Conservation (phyloP, 1,139 yeast species). For the Pneumocystis canis region DNA sequence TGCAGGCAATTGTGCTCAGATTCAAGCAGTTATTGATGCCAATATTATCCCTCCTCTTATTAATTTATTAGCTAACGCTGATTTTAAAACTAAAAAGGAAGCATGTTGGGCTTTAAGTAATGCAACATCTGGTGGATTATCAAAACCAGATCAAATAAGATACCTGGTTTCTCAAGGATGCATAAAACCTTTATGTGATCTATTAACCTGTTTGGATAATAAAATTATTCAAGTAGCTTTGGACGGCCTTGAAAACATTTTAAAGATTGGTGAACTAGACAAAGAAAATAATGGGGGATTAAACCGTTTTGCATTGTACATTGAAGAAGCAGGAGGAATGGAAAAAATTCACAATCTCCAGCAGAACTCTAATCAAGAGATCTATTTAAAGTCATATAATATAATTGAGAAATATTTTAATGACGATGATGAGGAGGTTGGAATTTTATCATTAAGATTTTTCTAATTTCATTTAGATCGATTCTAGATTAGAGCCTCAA, state of each 20-base stretch:
- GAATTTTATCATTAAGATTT: not conserved
- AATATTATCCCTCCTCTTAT: slow-evolving; percentile 88
- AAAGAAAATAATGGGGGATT: slow-evolving; percentile 59
- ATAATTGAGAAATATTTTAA: slow-evolving; percentile 85
- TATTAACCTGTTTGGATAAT: slow-evolving; percentile 73
- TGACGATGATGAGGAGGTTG: slow-evolving; percentile 57
- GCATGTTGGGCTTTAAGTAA: slow-evolving; percentile 99
- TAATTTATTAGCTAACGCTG: slow-evolving; percentile 66
- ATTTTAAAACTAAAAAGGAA: slow-evolving; percentile 90
- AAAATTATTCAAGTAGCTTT: slow-evolving; percentile 87
- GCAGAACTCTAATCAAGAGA: slow-evolving; percentile 76
- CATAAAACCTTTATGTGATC: slow-evolving; percentile 91
- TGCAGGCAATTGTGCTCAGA: slow-evolving; percentile 90
- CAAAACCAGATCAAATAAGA: slow-evolving; percentile 83
- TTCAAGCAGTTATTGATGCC: slow-evolving; percentile 90
- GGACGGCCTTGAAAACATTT: slow-evolving; percentile 85
- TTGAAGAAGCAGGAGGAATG: slow-evolving; percentile 98
- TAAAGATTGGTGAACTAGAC: slow-evolving; percentile 87
- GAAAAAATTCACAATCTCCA: slow-evolving; percentile 92
- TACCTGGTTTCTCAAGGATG: slow-evolving; percentile 90
- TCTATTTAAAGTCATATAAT: slow-evolving; percentile 77
- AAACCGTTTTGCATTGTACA: slow-evolving; percentile 77
- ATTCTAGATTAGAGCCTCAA: not conserved
- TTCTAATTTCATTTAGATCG: not conserved
- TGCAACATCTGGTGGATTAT: slow-evolving; percentile 89